These are phyloP conservation scores for Colletotrichum orchidophilum DNA, from an alignment of 2,329 filamentous ascomycete genomes.

Conservation along the genomic window DNA sequence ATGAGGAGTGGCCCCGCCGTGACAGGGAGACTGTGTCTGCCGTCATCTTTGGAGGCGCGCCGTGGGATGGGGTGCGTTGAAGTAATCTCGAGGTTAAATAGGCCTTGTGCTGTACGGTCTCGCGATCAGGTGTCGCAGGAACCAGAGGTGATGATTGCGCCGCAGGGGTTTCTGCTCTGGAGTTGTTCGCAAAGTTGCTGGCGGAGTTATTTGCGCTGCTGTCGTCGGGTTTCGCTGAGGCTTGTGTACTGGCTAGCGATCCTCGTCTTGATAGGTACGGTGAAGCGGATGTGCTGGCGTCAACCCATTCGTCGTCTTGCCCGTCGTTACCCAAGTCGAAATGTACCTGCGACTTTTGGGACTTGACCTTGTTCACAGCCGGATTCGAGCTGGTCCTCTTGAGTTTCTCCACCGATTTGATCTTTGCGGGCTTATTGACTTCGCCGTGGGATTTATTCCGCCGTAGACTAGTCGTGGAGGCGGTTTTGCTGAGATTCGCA, in stretches of 20 bases:
- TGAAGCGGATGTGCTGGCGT: constrained; percentile 71
- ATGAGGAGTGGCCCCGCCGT: constrained; percentile 40
- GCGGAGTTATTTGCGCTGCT: constrained; percentile 41
- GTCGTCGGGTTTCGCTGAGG: constrained; percentile 51
- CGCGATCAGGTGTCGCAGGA: constrained; percentile 47
- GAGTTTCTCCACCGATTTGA: constrained; percentile 60
- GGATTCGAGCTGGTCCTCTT: constrained; percentile 64
- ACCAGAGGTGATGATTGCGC: constrained; percentile 30
- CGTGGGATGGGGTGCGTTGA: constrained; percentile 69
- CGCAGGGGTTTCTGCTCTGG: constrained; percentile 36
- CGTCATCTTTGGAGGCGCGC: constrained; percentile 72
- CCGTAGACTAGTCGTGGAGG: constrained; percentile 64
- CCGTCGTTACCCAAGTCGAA: constrained; percentile 68
- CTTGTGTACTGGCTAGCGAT: constrained; percentile 51
- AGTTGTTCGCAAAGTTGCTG: constrained; percentile 39
- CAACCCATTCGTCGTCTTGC: constrained; percentile 71
- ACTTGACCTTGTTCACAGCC: constrained; percentile 54
- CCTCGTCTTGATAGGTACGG: constrained; percentile 62
- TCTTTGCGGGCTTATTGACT: constrained; percentile 54
- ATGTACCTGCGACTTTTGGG: constrained; percentile 63
- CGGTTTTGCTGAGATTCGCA: constrained; percentile 61
- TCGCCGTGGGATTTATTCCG: constrained; percentile 69
- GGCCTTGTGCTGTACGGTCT: constrained; percentile 65
- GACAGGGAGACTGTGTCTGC: constrained; percentile 63
- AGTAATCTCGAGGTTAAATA: constrained; percentile 75